phyloP scores from a whole-genome alignment of 1,284 basidiomycete species.

The Tilletia indica region DNA sequence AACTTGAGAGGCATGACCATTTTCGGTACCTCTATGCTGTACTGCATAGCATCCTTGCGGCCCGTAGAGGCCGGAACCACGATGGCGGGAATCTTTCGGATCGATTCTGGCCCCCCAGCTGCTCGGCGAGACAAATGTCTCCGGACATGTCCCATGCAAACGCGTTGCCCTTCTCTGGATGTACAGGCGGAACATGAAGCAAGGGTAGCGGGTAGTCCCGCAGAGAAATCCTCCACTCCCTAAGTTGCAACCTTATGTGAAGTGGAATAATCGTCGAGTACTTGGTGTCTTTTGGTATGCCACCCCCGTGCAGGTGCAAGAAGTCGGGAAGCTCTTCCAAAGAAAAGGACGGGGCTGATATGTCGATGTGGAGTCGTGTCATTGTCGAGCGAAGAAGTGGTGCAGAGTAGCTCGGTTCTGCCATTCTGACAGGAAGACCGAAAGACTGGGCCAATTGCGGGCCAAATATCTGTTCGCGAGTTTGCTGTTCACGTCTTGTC shows the following conservation, averaged over 20 bases:
- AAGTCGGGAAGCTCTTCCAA: constrained; percentile 66
- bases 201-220: constrained; percentile 70
- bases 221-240: constrained; percentile 66
- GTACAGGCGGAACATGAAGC: constrained; percentile 58
- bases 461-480: constrained; percentile 53
- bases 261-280: constrained; percentile 83
- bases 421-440: constrained; percentile 59
- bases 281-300: constrained; percentile 69
- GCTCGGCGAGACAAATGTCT: constrained; percentile 84
- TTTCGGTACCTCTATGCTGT: constrained; percentile 75
- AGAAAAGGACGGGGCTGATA: constrained; percentile 70
- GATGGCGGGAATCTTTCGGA: constrained; percentile 47
- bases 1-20: constrained; percentile 94
- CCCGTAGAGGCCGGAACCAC: constrained; percentile 55
- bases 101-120: constrained; percentile 70
- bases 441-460: constrained; percentile 25
- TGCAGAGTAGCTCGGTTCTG: constrained; percentile 61
- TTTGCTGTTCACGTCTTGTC: constrained; percentile 58
- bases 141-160: constrained; percentile 69
- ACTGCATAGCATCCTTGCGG: constrained; percentile 61
- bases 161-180: constrained; percentile 29
- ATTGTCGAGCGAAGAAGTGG: constrained; percentile 75
- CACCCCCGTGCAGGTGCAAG: constrained; percentile 68
- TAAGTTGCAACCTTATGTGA: constrained; percentile 71
- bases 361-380: constrained; percentile 64